phyloP scores from a whole-genome alignment of 2,329 filamentous ascomycete genomes.

The Pyricularia sp. region DNA sequence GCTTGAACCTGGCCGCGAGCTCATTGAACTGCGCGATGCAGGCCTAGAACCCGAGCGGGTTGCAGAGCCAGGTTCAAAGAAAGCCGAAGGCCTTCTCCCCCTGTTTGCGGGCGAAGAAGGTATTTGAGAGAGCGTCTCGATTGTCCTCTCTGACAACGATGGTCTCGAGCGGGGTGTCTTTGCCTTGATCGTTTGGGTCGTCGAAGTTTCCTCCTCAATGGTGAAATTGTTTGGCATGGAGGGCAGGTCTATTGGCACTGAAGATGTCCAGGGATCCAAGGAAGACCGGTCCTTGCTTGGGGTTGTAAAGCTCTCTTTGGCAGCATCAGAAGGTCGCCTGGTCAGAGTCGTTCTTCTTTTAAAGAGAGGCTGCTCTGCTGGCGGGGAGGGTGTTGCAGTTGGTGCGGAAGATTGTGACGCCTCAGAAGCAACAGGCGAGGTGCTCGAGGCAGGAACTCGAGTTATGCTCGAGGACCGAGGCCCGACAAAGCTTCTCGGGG shows the following conservation, averaged over 20 bases:
- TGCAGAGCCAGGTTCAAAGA: slow-evolving; percentile 58
- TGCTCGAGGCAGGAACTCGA: not conserved
- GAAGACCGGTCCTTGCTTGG: not conserved
- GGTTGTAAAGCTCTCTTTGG: not conserved
- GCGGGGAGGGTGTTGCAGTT: not conserved
- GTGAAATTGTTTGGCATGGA: not conserved
- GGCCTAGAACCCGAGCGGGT: slow-evolving; percentile 44
- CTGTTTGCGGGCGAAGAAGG: slow-evolving; percentile 67
- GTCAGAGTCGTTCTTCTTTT: slow-evolving; percentile 4
- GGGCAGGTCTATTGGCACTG: not conserved
- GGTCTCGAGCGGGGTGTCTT: slow-evolving; percentile 22
- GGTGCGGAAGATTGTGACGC: not conserved
- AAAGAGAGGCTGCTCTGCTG: not conserved
- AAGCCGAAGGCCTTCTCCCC: slow-evolving; percentile 54
- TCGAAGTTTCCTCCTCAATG: not conserved
- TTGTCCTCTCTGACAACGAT: slow-evolving; percentile 74
- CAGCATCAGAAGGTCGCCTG: slow-evolving; percentile 4
- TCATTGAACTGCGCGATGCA: slow-evolving; percentile 14
- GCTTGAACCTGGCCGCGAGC: slow-evolving; percentile 46
- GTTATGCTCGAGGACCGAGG: not conserved
- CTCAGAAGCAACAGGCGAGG: not conserved
- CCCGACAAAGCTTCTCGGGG: not conserved
- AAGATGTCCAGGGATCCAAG: not conserved
- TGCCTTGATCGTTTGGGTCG: not conserved
- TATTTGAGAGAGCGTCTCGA: slow-evolving; percentile 72